Base-by-base conservation (phyloP, 1,284 basidiomycete genomes). In the Vanrija pseudolonga region DNA sequence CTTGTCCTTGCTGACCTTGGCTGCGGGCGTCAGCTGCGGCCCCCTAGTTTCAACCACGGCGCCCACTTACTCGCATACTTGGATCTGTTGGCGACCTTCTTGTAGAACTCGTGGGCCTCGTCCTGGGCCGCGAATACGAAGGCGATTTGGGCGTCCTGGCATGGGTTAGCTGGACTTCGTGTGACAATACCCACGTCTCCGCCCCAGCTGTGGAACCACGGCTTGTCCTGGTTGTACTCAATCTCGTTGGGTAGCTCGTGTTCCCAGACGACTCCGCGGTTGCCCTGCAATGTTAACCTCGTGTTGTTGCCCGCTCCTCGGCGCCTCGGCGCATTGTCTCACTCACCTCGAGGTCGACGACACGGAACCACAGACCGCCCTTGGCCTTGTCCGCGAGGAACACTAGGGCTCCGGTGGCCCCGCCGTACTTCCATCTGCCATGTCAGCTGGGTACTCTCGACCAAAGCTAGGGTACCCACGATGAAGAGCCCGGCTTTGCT, bases 171-270 rank as follows among this genome's bases (percentile, higher is more conserved):
- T 7, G 7, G 6, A 2, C 12, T 9, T 32, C 12, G 12, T 14
- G 6, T 12, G 19, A 37, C 39, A 22, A 44, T 5, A 83, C 90
- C 76, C 69, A 95, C 91, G 78, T 98, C 93, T 51, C 90, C 89
- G 14, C 87, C 81, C 74, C 97, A 98, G 3, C 91, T 87, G 77
- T 97, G 91, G 72, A 98, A 97, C 82, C 88, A 96, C 2, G 88
- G 83, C 60, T 93, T 82, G 71, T 98, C 95, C 69, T 89, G 83
- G 68, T 85, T 82, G 73, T 92, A 92, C 57, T 88, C 84, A 60
- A 96, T 85, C 43, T 85, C 86, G 38, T 89, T 83, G 63, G 94
- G 96, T 3, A 97, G 76, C 71, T 96, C 93, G 65, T 97, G 90
- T 61, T 93, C 86, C 95, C 95, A 98, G 42, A 94, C 85, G 26